Evolutionary conservation across 768 basidiomycete species (phyloP).

Genomic region (Galerina sulciceps): DNA sequence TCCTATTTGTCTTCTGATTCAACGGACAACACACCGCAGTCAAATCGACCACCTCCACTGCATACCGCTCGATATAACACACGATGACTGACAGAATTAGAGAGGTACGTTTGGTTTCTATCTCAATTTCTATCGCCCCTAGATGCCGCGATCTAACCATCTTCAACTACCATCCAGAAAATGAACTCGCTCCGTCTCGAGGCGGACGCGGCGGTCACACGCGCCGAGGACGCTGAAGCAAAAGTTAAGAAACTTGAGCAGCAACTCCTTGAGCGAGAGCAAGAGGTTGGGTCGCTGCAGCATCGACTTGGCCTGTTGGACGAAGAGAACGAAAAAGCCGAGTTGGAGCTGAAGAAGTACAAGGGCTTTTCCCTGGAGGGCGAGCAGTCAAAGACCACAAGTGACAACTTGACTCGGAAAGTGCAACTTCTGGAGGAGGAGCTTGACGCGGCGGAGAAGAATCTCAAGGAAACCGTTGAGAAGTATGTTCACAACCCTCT

Average conservation of each 20-base stretch:
- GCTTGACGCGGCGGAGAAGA: conserved; percentile 94
- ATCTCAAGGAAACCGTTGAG: conserved; percentile 93
- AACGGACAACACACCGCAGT: conserved; percentile 17
- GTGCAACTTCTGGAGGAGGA: conserved; percentile 93
- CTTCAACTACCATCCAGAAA: conserved; percentile 51
- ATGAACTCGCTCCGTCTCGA: conserved; percentile 78
- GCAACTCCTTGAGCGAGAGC: conserved; percentile 76
- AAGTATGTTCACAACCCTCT: conserved; percentile 63
- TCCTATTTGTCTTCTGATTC: conserved; percentile 23
- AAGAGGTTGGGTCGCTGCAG: conserved; percentile 80
- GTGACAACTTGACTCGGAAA: conserved; percentile 80
- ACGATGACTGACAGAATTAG: conserved; percentile 57
- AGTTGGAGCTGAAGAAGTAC: conserved; percentile 62
- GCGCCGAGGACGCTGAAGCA: conserved; percentile 87
- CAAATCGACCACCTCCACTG: conserved; percentile 16
- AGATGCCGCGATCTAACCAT: conserved; percentile 5
- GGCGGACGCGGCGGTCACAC: conserved; percentile 77
- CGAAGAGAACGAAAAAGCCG: conserved; percentile 69
- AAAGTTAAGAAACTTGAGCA: conserved; percentile 84
- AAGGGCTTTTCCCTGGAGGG: conserved; percentile 72
- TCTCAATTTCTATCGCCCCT: background rate
- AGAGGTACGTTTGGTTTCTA: conserved; percentile 36
- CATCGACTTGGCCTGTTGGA: conserved; percentile 74
- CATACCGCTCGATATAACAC: conserved; percentile 17
- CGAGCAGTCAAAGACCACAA: conserved; percentile 70